A percentile compares a stretch with the other conserved stretches of the same genome.
These are phyloP conservation scores for Colletotrichum agaves DNA, from an alignment of 2,329 filamentous ascomycete genomes.

Conservation along the genomic window DNA sequence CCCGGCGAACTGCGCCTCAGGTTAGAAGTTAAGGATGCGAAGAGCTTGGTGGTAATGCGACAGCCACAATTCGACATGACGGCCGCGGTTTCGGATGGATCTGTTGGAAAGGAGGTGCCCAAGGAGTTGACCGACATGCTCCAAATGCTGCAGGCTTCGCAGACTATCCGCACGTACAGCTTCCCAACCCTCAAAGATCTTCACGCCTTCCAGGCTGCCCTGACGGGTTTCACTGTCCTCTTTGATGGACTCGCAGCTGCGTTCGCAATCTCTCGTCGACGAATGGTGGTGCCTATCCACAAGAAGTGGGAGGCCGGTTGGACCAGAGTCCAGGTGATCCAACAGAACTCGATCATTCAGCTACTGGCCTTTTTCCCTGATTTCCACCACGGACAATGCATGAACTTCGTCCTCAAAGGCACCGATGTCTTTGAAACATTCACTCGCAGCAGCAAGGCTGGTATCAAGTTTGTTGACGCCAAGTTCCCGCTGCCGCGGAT, in stretches of 20 bases:
- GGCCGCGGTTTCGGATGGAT: constrained; percentile 76
- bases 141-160: constrained; percentile 64
- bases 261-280: constrained; percentile 83
- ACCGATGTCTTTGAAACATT: constrained; percentile 85
- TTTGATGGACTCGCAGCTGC: constrained; percentile 78
- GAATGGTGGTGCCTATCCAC: constrained; percentile 92
- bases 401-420: constrained; percentile 87
- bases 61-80: constrained; percentile 82
- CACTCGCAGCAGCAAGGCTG: constrained; percentile 71
- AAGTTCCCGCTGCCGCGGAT: constrained; percentile 86
- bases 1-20: constrained; percentile 78
- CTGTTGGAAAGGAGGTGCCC: constrained; percentile 69
- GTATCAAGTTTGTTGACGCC: constrained; percentile 84
- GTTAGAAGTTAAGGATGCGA: constrained; percentile 70
- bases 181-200: constrained; percentile 76
- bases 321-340: constrained; percentile 83
- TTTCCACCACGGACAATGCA: constrained; percentile 85
- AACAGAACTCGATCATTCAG: constrained; percentile 79
- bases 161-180: constrained; percentile 77
- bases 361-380: constrained; percentile 89
- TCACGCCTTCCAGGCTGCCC: constrained; percentile 80
- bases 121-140: constrained; percentile 73
- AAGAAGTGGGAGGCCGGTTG: constrained; percentile 92
- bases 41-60: constrained; percentile 74
- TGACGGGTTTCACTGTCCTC: constrained; percentile 83